A percentile compares a stretch with the other conserved stretches of the same genome.
These are phyloP conservation scores for Takashimella tepidaria DNA, from an alignment of 1,284 basidiomycete species.

Conservation along the genomic window DNA sequence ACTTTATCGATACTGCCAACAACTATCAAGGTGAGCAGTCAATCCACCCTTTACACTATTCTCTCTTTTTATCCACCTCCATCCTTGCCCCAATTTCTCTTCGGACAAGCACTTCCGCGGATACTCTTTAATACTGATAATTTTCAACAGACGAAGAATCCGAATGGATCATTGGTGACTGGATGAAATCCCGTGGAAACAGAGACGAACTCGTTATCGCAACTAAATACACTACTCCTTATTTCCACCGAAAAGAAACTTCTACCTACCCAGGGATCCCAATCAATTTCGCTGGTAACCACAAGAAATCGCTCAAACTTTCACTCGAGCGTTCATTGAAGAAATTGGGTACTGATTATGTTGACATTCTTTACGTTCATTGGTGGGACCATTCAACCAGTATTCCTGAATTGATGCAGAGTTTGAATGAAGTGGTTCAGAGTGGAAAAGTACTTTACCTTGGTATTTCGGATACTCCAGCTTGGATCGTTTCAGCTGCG, in stretches of 20 bases:
- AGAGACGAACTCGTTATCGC: slow-evolving; percentile 27
- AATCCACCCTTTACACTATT: not conserved
- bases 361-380: slow-evolving; percentile 50
- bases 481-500: slow-evolving; percentile 55
- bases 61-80: no score
- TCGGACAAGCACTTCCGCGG: not conserved
- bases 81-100: no score
- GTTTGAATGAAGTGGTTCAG: slow-evolving; percentile 45
- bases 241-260: slow-evolving; percentile 32
- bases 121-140: not conserved
- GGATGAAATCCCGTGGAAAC: slow-evolving; percentile 43
- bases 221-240: slow-evolving; percentile 28
- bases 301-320: slow-evolving; percentile 26
- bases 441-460: slow-evolving; percentile 49
- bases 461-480: slow-evolving; percentile 52
- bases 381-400: slow-evolving; percentile 49
- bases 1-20: slow-evolving; percentile 47
- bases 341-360: slow-evolving; percentile 49
- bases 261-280: slow-evolving; percentile 17
- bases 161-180: slow-evolving; percentile 48
- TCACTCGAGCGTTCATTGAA: slow-evolving; percentile 36
- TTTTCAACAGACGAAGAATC: slow-evolving; percentile 36
- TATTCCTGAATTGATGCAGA: slow-evolving; percentile 49
- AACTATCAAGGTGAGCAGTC: slow-evolving; percentile 31
- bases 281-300: slow-evolving; percentile 46